Base-by-base conservation (phyloP, 192 early-diverging fungal species). In the Funneliformis geosporum region DNA sequence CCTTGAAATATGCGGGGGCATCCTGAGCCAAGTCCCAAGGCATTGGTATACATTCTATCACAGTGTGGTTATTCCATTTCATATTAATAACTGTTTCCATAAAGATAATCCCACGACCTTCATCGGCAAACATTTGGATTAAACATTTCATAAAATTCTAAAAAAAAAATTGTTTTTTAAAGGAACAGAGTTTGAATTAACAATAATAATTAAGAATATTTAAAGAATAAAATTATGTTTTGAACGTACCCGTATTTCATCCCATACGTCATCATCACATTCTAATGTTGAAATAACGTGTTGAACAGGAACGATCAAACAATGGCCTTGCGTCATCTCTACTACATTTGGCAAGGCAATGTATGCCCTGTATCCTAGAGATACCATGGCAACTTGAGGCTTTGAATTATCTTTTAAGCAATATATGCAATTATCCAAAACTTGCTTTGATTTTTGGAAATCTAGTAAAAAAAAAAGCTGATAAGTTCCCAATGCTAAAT, bases 101-200 rank as follows among this genome's bases (percentile, higher is more conserved):
- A 86, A 99, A 99, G 7, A 98, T 82, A 1, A 94, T 90, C 18
- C 90, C 89, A 75, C 90, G 85, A 38, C 89, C 86, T 43, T 90
- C 76, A 8, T 84, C 92, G 11, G 89, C 91, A 83, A 94, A 94
- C 94, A 98, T 96, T 71, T 88, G 90, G 67, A 96, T 92, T 60
- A 99, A 83, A 79, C 92, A 95, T 80, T 99, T 99, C 91, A 95
- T 92, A 84, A 99, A 99, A 80, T 98, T 99, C 80, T 92, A 18
- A 28, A 38, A 59, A 67, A 71, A 16, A 50, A 80, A 75, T 16
- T 65, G 11, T n/a, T 61, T 61, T 4, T 65, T 33, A 10, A 65
- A 9, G 16, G 16, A 65, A n/a, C n/a, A n/a, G n/a, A n/a, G n/a
- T n/a, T n/a, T n/a, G n/a, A n/a, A n/a, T n/a, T 11, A 4, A 28